Percentiles rank a stretch among this genome's conserved stretches.
Evolutionary conservation across 352 stramenopile species (phyloP).

Genomic region (Halophytophthora batemanensis): DNA sequence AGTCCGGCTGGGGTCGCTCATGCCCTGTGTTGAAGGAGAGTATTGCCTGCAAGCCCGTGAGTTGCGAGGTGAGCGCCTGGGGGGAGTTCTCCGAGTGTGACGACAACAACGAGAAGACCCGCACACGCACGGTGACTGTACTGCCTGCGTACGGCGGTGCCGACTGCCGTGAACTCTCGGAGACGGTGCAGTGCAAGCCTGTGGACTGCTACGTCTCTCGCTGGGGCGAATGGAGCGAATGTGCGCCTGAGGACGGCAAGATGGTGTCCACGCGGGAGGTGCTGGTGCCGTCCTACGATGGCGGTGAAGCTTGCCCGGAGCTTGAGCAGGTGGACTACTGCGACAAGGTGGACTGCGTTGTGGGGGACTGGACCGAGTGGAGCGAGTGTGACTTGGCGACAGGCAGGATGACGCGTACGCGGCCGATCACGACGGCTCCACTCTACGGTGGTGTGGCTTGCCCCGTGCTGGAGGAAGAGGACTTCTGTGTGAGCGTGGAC

Average conservation of each 20-base stretch:
- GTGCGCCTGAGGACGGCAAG: slow-evolving; percentile 27
- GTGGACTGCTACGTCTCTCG: slow-evolving; percentile 47
- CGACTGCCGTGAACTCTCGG: slow-evolving; percentile 25
- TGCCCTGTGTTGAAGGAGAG: slow-evolving; percentile 37
- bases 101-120: slow-evolving; percentile 27
- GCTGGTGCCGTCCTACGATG: slow-evolving; percentile 29
- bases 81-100: slow-evolving; percentile 33
- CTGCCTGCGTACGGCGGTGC: slow-evolving; percentile 28
- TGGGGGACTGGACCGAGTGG: slow-evolving; percentile 35
- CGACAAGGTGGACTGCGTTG: slow-evolving; percentile 39
- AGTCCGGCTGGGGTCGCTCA: slow-evolving; percentile 23
- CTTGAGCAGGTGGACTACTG: slow-evolving; percentile 39
- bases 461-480: slow-evolving; percentile 21
- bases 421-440: slow-evolving; percentile 19
- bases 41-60: slow-evolving; percentile 39
- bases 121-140: slow-evolving; percentile 22
- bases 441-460: slow-evolving; percentile 34
- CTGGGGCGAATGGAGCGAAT: slow-evolving; percentile 39
- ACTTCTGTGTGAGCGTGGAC: slow-evolving; percentile 32
- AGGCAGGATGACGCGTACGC: slow-evolving; percentile 30
- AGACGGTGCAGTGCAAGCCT: slow-evolving; percentile 52
- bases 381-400: slow-evolving; percentile 32
- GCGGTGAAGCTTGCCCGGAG: slow-evolving; percentile 33
- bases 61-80: slow-evolving; percentile 42
- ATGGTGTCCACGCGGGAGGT: slow-evolving; percentile 37